Base-by-base conservation (phyloP, 148 eudicot species). In the Suaeda aralocaspica region DNA sequence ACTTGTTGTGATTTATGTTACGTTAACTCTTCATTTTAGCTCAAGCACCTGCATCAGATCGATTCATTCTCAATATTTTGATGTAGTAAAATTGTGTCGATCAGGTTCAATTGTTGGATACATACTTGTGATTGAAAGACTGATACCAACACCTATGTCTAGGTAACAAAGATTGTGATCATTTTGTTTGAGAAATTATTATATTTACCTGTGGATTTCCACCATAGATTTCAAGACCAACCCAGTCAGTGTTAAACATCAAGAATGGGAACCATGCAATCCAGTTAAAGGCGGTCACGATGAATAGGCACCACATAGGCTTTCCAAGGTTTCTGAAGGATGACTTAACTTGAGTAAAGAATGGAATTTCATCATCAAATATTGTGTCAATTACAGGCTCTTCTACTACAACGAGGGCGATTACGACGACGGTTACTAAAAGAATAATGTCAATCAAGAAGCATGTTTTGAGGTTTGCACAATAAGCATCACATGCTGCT, bases 381-480 rank as follows among this genome's bases (percentile, higher is more conserved):
- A 18, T 13, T 1, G 7, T 15, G 0, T 75, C 77, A 10, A 60
- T 15, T 19, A 21, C 21, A 1, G 82, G 73, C 33, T 92, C 96
- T 0, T 62, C 59, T 6, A 86, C 96, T 0, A 70, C 10, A 8
- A 74, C 9, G 10, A 85, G 57, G 2, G 98, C 86, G 5, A 84
- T 4, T 4, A 55, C 29, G 8, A 85, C 87, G 0, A 90, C 46
- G 3, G 22, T 62, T 0, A 84, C 13, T 0, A 92, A 67, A 9
- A 92, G 76, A 5, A 74, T 59, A 15, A 90, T 84, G 30, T 92
- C 79, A 16, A 87, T 77, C 22, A 90, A 56, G 49, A 90, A 92
- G 57, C 98, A 92, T 44, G 80, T 79, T 55, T 92, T 92, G 6
- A 92, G 84, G 59, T 92, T 92, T 9, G 98, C 98, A 63, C 98